phyloP scores from a whole-genome alignment of 495 filamentous ascomycete species.

The Neurospora tetrasperma region DNA sequence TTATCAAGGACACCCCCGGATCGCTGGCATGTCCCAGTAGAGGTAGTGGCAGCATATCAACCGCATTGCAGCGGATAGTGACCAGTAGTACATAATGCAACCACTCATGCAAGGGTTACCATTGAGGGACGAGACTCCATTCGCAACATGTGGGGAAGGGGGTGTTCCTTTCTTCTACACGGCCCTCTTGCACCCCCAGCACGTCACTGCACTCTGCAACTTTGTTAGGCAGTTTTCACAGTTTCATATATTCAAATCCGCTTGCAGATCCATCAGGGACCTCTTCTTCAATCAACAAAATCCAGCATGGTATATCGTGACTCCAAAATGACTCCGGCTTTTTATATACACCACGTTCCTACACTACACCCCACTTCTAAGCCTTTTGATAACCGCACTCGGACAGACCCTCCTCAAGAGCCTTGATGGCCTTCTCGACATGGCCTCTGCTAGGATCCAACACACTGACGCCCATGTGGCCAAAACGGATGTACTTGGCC shows the following conservation, averaged over 20 bases:
- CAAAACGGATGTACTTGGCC: slow-evolving; percentile 51
- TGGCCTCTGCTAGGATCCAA: slow-evolving; percentile 55
- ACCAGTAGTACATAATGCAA: background rate
- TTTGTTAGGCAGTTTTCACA: background rate
- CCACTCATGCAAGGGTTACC: background rate
- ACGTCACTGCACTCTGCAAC: background rate
- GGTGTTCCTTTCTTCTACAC: background rate
- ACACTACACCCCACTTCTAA: slow-evolving; percentile 12
- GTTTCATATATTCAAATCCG: background rate
- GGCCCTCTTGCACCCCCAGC: background rate
- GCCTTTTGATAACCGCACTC: slow-evolving; percentile 59
- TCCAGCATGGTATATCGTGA: background rate
- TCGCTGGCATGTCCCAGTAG: background rate
- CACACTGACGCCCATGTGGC: slow-evolving; percentile 95
- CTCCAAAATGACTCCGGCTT: background rate
- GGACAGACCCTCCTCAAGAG: slow-evolving; percentile 58
- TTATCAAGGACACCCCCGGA: background rate
- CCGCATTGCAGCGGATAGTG: background rate
- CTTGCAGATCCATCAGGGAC: background rate
- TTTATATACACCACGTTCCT: background rate
- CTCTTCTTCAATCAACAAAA: background rate
- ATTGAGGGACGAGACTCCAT: background rate
- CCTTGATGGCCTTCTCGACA: slow-evolving; percentile 70
- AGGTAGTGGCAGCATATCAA: background rate
- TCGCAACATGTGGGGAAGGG: background rate